These are phyloP conservation scores for Fusarium abutilonis DNA, from an alignment of 2,329 filamentous ascomycete genomes.

Conservation along the genomic window DNA sequence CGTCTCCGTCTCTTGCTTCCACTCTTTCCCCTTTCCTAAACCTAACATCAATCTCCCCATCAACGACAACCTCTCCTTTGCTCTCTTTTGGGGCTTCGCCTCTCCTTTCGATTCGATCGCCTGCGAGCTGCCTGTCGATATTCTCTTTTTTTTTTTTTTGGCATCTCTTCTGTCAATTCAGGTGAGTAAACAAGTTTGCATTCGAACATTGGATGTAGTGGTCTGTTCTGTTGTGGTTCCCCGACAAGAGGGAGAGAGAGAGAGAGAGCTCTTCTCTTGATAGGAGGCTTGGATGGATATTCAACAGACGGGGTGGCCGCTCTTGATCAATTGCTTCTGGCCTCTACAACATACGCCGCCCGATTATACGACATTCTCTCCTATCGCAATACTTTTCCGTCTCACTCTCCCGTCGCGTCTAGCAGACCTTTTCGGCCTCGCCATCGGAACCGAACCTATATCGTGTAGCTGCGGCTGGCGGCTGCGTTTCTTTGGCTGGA, in stretches of 20 bases:
- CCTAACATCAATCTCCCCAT: conserved; percentile 39
- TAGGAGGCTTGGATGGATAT: conserved; percentile 18
- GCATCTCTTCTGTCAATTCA: conserved; percentile 36
- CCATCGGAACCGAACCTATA: conserved; percentile 26
- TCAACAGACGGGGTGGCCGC: background rate
- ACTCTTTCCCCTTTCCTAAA: conserved; percentile 41
- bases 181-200: conserved; percentile 30
- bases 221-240: conserved; percentile 29
- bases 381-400: background rate
- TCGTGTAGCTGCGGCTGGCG: conserved; percentile 38
- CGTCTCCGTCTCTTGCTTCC: conserved; percentile 16
- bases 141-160: conserved; percentile 40
- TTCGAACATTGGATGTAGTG: conserved; percentile 9
- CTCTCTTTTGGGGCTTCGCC: conserved; percentile 30
- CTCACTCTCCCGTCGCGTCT: conserved; percentile 5
- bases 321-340: conserved; percentile 10
- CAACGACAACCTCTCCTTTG: conserved; percentile 35
- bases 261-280: conserved; percentile 2
- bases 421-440: conserved; percentile 9
- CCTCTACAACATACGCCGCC: background rate
- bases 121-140: conserved; percentile 31
- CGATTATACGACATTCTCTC: background rate
- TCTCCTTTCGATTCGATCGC: conserved; percentile 33
- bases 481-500: conserved; percentile 29
- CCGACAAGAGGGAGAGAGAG: conserved; percentile 17